Evolutionary conservation across 2,329 filamentous ascomycete species (phyloP), one percentile per base, ranked within the genome.

Genomic region (Xylaria sp.): DNA sequence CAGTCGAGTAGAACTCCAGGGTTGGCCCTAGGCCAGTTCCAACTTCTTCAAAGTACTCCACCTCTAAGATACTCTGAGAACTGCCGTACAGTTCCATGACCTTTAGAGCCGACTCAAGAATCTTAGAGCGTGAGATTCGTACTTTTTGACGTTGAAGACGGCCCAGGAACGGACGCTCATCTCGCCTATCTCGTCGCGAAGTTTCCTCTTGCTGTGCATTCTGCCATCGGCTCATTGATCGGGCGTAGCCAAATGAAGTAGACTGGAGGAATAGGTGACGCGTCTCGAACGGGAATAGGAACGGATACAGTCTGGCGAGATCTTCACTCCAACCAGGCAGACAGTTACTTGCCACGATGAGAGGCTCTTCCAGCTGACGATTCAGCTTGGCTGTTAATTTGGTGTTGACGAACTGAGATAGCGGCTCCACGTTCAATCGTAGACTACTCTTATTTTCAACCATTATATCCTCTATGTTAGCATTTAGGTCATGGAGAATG

Each of bases 31-130:
- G 81, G 52, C 94, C 94, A 23, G 95, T 99, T 59, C 94, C 94
- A 19, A 99, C 94, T 76, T 99, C 94, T 69, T 97, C 94, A 67
- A 99, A 99, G 71, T 99, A 99, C 70, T 99, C 95, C 1, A 99
- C 93, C 71, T 99, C 94, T 0, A 99, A 78, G 34, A 97, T 90
- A 72, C 93, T 97, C 60, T 96, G 91, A 0, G 93, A 96, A n/a
- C 91, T 91, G 0, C 94, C 94, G 69, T 99, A 99, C 2, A 97
- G 83, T 68, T 99, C 93, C 93, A 99, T 97, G 35, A 99, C 94
- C 75, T 99, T 99, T 73, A 97, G 81, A 0, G 94, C 94, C 11
- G 94, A 97, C 72, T 99, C 94, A 6, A 99, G 80, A 51, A 99
- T 97, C 69, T 95, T 92, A n/a, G 85, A 86, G 49, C 94, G 86